A percentile compares a stretch with the other conserved stretches of the same genome.
phyloP scores from a whole-genome alignment of 2,329 filamentous ascomycete genomes.

The Scedosporium aurantiacum region DNA sequence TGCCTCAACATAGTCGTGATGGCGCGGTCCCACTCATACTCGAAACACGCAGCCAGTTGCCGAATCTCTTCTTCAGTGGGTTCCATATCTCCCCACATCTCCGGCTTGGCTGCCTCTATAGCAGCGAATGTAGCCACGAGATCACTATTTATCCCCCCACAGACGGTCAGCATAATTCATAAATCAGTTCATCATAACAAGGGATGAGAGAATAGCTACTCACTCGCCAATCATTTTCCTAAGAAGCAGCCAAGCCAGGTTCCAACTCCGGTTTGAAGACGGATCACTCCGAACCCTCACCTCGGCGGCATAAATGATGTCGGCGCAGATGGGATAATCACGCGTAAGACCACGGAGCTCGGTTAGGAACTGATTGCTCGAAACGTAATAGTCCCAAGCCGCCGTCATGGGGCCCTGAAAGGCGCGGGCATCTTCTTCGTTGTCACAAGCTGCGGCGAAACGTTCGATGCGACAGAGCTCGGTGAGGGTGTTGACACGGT shows the following conservation, averaged over 20 bases:
- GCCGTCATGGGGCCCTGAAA: constrained; percentile 55
- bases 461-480: constrained; percentile 63
- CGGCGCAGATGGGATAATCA: constrained; percentile 56
- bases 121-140: constrained; percentile 51
- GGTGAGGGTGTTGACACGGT: constrained; percentile 62
- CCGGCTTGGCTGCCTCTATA: constrained; percentile 47
- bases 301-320: constrained; percentile 55
- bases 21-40: constrained; percentile 55
- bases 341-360: constrained; percentile 59
- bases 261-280: constrained; percentile 60
- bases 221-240: constrained; percentile 55
- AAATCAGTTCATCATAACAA: not conserved
- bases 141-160: constrained; percentile 29
- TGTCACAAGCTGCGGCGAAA: constrained; percentile 50
- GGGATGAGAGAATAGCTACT: constrained; percentile 17
- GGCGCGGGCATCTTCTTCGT: constrained; percentile 45
- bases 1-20: constrained; percentile 56
- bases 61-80: constrained; percentile 45
- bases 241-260: constrained; percentile 62
- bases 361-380: constrained; percentile 55
- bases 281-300: constrained; percentile 52
- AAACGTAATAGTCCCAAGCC: constrained; percentile 63
- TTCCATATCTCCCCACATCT: constrained; percentile 57
- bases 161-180: not conserved
- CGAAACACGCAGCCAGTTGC: constrained; percentile 51